Evolutionary conservation across 1,284 basidiomycete species (phyloP), one percentile per base, ranked within the genome.

Genomic region (Ganoderma sinense): DNA sequence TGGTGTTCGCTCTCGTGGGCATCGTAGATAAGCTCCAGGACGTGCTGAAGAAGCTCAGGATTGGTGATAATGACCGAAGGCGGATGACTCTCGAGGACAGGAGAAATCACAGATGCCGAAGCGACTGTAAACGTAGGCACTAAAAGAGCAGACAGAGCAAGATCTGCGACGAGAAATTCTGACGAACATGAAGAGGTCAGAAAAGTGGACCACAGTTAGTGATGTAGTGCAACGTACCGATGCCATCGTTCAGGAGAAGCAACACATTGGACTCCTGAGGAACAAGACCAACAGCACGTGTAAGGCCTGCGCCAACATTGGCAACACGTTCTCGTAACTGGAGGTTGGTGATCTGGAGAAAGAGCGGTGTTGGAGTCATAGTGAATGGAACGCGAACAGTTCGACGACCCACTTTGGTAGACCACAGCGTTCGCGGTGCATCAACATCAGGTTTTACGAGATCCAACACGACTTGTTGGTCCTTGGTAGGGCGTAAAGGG

Each of bases 121-220:
- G 88, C 82, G 56, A 94, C 81, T 1, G 93, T 94, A 74, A 92
- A 85, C 0, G 94, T 93, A 2, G 88, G 83, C 65, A 95, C 89
- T 8, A 89, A 90, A 73, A 90, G 85, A 1, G 89, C 88, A 4
- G 92, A 89, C 43, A 95, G 84, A 4, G 93, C 93, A 36, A 95
- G 83, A 79, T 95, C 94, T 29, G 88, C 84, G 64, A 94, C 85
- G 71, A 95, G 74, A 74, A 93, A 94, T 78, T 95, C 93, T 95
- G 75, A 2, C 67, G 55, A 62, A 33, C 8, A 55, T 31, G 23
- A 64, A 64, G 31, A 6, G 59, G 33, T 36, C 62, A 59, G 41
- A 29, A 14, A 56, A 26, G 10, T 23, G 62, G 3, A 40, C 61
- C n/a, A 56, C 10, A 26, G 36, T 62, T 11, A 20, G 33, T 58